phyloP scores from a whole-genome alignment of 805 yeast genomes.

The Candida michaelii region DNA sequence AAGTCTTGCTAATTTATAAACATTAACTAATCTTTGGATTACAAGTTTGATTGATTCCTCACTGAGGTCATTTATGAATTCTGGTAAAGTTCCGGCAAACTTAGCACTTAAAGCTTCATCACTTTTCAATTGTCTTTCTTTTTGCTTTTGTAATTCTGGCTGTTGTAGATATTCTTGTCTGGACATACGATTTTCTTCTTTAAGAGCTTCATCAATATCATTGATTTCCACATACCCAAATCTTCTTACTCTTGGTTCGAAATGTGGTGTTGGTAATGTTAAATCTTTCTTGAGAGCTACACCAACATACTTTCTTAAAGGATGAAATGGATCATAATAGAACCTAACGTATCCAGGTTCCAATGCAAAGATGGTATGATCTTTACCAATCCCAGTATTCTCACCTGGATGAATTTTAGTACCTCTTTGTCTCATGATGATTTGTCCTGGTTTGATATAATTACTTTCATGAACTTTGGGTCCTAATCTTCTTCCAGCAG shows the following conservation, averaged over 20 bases:
- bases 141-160: constrained; percentile 46
- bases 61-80: constrained; percentile 31
- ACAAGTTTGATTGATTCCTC: constrained; percentile 21
- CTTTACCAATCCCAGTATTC: constrained; percentile 85
- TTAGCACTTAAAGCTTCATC: constrained; percentile 15
- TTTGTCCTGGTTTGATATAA: constrained; percentile 77
- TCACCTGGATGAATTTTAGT: constrained; percentile 94
- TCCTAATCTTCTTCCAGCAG: constrained; percentile 93
- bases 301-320: constrained; percentile 86
- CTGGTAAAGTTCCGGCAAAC: constrained; percentile 4
- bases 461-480: constrained; percentile 83
- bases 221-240: constrained; percentile 65
- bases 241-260: constrained; percentile 83
- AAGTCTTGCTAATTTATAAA: constrained; percentile 46
- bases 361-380: constrained; percentile 85
- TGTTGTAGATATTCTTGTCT: constrained; percentile 65
- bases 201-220: constrained; percentile 49
- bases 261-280: constrained; percentile 83
- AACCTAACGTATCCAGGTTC: constrained; percentile 94
- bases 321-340: constrained; percentile 95
- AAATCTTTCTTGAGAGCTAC: constrained; percentile 67
- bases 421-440: constrained; percentile 92
- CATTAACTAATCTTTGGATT: constrained; percentile 49
- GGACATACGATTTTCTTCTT: constrained; percentile 60
- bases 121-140: constrained; percentile 44